Conservation (phyloP, 257 asterid genomes). For the Nicotiana paniculata region DNA sequence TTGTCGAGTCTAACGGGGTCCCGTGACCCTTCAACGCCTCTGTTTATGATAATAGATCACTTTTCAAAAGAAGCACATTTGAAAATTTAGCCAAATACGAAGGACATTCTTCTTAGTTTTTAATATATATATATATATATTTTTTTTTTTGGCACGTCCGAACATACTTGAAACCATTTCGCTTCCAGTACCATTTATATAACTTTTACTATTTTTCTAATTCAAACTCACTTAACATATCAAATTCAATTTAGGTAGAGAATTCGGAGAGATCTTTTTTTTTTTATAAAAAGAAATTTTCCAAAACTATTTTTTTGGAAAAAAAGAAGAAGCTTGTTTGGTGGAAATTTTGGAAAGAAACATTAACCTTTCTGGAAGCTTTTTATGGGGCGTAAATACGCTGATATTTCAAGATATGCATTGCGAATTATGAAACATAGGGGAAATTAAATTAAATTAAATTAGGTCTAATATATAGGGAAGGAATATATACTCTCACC, state of each 20-base stretch:
- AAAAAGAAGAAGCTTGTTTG: neutral
- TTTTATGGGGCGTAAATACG: neutral
- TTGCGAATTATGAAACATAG: neutral
- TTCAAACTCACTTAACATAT: neutral
- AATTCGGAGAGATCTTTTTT: too few species aligned
- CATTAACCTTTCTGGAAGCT: neutral
- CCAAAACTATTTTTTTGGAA: neutral
- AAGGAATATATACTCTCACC: slow-evolving; percentile 29
- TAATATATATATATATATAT: too few species aligned
- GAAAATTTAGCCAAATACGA: too few species aligned
- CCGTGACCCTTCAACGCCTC: too few species aligned
- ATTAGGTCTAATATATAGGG: neutral
- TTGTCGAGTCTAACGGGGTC: too few species aligned
- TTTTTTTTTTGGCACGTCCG: neutral
- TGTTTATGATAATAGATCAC: too few species aligned
- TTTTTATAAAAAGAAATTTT: neutral
- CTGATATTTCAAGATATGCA: neutral
- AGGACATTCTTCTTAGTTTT: neutral
- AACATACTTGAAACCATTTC: neutral
- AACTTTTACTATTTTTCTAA: neutral
- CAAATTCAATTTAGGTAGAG: too few species aligned
- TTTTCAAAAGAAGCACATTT: too few species aligned
- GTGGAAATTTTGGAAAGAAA: neutral
- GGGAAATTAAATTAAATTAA: neutral
- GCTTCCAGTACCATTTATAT: too few species aligned